A percentile compares a stretch with the other conserved stretches of the same genome.
Evolutionary conservation across 2,329 filamentous ascomycete species (phyloP).

Genomic region (Trichoderma polysporum): DNA sequence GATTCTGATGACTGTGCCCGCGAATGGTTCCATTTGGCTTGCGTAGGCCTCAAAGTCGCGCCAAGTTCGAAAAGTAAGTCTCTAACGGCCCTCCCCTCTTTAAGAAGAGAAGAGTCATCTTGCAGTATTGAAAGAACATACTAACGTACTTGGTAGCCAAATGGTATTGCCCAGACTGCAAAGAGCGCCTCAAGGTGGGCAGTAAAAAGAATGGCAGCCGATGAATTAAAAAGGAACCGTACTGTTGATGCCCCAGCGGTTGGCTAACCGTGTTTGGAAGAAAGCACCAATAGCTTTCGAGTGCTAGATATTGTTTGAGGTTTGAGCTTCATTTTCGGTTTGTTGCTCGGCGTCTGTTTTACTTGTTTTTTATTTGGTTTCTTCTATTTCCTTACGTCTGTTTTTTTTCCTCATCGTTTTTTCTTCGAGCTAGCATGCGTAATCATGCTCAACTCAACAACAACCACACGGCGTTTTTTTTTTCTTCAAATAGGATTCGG

Average conservation of each 20-base stretch:
- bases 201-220: constrained; percentile 53
- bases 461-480: constrained; percentile 14
- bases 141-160: constrained; percentile 52
- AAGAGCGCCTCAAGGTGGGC: constrained; percentile 59
- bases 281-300: not conserved
- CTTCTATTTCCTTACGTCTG: not conserved
- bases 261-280: not conserved
- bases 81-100: not conserved
- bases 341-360: constrained; percentile 9
- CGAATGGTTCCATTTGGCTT: constrained; percentile 84
- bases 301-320: constrained; percentile 1
- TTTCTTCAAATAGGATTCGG: constrained; percentile 14
- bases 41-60: constrained; percentile 75
- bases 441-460: not conserved
- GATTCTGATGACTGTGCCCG: constrained; percentile 70
- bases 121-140: not conserved
- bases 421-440: not conserved
- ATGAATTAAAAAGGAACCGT: constrained; percentile 28
- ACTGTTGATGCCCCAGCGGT: not conserved
- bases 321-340: not conserved
- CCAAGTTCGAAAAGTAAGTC: constrained; percentile 72
- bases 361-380: not conserved
- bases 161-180: constrained; percentile 82
- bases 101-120: not conserved
- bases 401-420: not conserved